Conservation (phyloP, 2,329 filamentous ascomycete genomes). For the Aureobasidium sp. region DNA sequence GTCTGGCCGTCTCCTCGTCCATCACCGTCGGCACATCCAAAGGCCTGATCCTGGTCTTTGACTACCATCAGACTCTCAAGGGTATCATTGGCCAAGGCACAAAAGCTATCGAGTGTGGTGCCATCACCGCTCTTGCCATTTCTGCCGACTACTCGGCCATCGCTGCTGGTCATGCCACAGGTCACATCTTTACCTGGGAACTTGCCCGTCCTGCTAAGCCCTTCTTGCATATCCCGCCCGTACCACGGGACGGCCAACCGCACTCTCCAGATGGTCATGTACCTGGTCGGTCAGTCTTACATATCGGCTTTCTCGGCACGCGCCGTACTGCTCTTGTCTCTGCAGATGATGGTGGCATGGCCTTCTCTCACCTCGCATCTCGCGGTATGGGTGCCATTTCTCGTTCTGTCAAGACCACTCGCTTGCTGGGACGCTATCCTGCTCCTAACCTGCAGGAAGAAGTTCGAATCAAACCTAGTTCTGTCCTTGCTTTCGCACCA, state of each 20-base stretch:
- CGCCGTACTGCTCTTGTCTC: conserved; percentile 91
- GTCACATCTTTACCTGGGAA: conserved; percentile 96
- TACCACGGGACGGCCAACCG: conserved; percentile 58
- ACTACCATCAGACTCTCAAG: conserved; percentile 93
- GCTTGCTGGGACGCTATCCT: conserved; percentile 87
- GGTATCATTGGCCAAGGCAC: conserved; percentile 89
- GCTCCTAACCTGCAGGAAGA: conserved; percentile 53
- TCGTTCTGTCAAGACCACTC: conserved; percentile 76
- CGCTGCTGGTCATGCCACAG: conserved; percentile 80
- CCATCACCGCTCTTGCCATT: conserved; percentile 78
- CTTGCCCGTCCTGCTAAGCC: conserved; percentile 71
- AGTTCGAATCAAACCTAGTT: conserved; percentile 78
- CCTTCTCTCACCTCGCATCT: conserved; percentile 92
- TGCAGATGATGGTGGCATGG: conserved; percentile 91
- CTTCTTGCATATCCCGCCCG: conserved; percentile 76
- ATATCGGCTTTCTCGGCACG: conserved; percentile 91
- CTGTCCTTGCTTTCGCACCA: conserved; percentile 83
- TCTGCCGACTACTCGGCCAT: conserved; percentile 91
- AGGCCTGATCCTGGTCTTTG: conserved; percentile 89
- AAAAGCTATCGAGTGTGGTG: conserved; percentile 85
- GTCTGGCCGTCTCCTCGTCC: conserved; percentile 75
- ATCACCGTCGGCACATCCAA: conserved; percentile 91
- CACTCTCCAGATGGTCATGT: conserved; percentile 75
- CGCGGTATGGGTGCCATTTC: conserved; percentile 81
- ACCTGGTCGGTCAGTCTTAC: conserved; percentile 66